Percentiles rank a stretch among this genome's conserved stretches.
Evolutionary conservation across 2,329 filamentous ascomycete species (phyloP).

Genomic region (Neonectria coccinea): DNA sequence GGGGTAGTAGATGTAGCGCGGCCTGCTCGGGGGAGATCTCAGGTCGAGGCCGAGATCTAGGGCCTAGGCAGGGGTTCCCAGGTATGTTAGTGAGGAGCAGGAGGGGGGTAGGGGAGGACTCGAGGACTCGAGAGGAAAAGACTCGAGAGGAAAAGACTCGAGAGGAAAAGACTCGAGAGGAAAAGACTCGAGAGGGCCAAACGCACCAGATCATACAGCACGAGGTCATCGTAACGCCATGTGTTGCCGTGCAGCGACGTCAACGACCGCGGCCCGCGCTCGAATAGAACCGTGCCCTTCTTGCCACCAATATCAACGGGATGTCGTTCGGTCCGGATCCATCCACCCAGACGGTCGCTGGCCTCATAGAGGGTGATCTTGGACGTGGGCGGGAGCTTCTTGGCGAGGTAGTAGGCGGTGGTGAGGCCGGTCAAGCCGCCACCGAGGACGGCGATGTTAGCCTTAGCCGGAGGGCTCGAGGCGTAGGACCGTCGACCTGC

Average conservation of each 20-base stretch:
- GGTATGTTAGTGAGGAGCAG: slow-evolving; percentile 27
- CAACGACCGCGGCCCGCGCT: slow-evolving; percentile 85
- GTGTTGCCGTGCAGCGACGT: slow-evolving; percentile 60
- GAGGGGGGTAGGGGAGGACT: too few relatives aligned
- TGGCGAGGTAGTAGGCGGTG: slow-evolving; percentile 80
- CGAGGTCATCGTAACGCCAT: slow-evolving; percentile 68
- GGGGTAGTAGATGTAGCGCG: slow-evolving; percentile 87
- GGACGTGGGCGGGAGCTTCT: slow-evolving; percentile 70
- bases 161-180: not conserved
- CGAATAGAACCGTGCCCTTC: slow-evolving; percentile 74
- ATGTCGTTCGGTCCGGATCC: slow-evolving; percentile 78
- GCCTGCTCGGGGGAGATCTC: slow-evolving; percentile 60
- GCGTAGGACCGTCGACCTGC: slow-evolving; percentile 30
- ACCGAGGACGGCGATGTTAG: slow-evolving; percentile 75
- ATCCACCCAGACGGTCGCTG: slow-evolving; percentile 78
- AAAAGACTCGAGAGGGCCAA: slow-evolving; percentile 10
- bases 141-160: not conserved
- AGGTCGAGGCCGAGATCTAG: slow-evolving; percentile 56
- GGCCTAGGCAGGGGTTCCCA: slow-evolving; percentile 42
- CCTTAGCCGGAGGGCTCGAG: slow-evolving; percentile 37
- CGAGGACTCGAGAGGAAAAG: not conserved
- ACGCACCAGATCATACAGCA: slow-evolving; percentile 78
- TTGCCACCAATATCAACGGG: slow-evolving; percentile 68
- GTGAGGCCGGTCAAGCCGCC: slow-evolving; percentile 87
- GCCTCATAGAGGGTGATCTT: slow-evolving; percentile 87